Evolutionary conservation across 2,329 filamentous ascomycete species (phyloP).

Genomic region (Fusarium mundagurra): DNA sequence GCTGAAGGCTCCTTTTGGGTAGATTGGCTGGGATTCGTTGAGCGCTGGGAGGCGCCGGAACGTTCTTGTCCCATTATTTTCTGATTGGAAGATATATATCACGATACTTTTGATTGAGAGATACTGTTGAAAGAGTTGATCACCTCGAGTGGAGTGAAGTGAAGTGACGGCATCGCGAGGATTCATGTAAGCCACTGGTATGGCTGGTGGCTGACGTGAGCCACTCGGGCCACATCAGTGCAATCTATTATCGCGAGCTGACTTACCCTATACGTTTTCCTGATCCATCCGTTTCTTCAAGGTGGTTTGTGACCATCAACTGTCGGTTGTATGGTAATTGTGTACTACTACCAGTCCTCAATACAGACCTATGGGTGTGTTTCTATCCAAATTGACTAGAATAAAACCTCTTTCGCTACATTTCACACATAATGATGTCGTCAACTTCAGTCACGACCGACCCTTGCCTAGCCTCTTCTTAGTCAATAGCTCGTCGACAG

Average conservation of each 20-base stretch:
- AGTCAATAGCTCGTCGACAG: background rate
- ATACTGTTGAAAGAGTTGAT: background rate
- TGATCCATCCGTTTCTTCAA: background rate
- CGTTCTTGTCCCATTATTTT: conserved; percentile 22
- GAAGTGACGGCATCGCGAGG: conserved; percentile 3
- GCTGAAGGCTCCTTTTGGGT: background rate
- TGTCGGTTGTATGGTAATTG: background rate
- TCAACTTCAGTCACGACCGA: background rate
- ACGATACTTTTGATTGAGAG: background rate
- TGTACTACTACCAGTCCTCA: background rate
- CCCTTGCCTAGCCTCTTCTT: background rate
- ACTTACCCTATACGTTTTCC: background rate
- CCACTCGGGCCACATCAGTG: conserved; percentile 25
- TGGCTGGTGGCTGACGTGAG: conserved; percentile 41
- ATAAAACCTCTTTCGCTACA: background rate
- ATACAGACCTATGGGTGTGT: background rate
- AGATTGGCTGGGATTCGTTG: background rate
- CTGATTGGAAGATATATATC: background rate
- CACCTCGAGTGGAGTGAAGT: background rate
- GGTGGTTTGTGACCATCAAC: background rate
- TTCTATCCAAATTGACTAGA: background rate
- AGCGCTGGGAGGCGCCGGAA: background rate
- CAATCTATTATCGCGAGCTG: background rate
- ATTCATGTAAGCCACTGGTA: conserved; percentile 26
- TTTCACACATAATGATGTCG: conserved; percentile 17